phyloP scores from a whole-genome alignment of 768 basidiomycete genomes.

The Sarcomyxa edulis region DNA sequence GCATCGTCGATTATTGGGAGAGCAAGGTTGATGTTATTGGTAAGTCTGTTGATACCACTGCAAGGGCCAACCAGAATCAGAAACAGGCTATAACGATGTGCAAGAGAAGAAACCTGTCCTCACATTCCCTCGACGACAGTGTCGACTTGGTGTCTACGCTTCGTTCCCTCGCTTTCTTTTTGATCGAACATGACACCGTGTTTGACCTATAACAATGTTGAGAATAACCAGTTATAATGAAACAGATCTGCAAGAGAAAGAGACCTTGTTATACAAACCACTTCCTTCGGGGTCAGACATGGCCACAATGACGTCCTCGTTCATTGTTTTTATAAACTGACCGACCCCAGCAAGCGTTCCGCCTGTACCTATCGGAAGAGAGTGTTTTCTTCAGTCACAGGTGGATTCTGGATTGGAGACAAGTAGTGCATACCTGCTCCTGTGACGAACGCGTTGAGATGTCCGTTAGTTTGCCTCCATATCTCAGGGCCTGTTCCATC shows the following conservation, averaged over 20 bases:
- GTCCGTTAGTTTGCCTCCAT: constrained; percentile 86
- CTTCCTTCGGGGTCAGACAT: constrained; percentile 93
- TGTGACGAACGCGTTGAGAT: constrained; percentile 78
- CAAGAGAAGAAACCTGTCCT: constrained; percentile 8
- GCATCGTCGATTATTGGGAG: constrained; percentile 85
- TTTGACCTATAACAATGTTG: constrained; percentile 54
- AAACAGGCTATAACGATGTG: background rate
- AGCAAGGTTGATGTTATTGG: constrained; percentile 84
- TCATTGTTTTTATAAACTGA: constrained; percentile 70
- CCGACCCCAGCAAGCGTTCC: constrained; percentile 91
- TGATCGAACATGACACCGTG: constrained; percentile 92
- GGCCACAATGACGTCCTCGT: constrained; percentile 60
- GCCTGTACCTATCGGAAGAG: constrained; percentile 67
- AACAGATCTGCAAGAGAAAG: background rate
- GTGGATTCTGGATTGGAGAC: background rate
- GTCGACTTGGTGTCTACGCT: constrained; percentile 90
- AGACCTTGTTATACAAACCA: constrained; percentile 87
- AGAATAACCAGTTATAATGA: background rate
- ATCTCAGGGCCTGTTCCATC: constrained; percentile 92
- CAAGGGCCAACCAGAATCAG: background rate
- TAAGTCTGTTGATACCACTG: constrained; percentile 91
- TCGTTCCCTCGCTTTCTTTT: constrained; percentile 92
- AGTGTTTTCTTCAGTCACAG: constrained; percentile 1
- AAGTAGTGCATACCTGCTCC: constrained; percentile 63
- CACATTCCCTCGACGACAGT: constrained; percentile 94